Base-by-base conservation (phyloP, 106 monocot genomes). In the Apostasia shenzhenica region DNA sequence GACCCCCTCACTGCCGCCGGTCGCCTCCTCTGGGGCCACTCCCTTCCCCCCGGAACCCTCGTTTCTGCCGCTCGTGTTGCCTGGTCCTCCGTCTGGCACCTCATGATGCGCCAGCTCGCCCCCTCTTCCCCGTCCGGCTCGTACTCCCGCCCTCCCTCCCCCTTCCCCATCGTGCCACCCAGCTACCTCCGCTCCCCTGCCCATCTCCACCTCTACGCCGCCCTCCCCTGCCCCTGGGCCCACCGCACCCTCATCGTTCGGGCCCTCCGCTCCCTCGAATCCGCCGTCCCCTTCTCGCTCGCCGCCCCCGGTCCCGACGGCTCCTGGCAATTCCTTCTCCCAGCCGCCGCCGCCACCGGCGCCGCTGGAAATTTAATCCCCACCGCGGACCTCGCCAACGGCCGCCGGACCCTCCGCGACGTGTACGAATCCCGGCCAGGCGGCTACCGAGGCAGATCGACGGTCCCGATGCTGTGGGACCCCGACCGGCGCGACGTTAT, bases 91-190 rank as follows among this genome's bases (percentile, higher is more conserved):
- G 67, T 82, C 38, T 97, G 95, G 95, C 86, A 81, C n/a, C 81
- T 97, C 77, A 82, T 97, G 82, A 97, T 97, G 95, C 86, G 89
- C 67, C 95, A 97, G 81, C 92, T 97, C 66, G 95, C 92, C 54
- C 95, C 95, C 45, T 83, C 90, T 61, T 54, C 69, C 52, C 61
- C 88, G 56, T 45, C 85, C 43, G 88, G 88, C 66, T 76, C 84
- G 72, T 97, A 92, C 79, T 81, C 89, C 63, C 91, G 95, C 26
- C 89, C 91, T 39, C 0, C 86, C 45, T 55, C 77, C 64, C 67
- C 76, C 65, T 97, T 97, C 65, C 86, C 84, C 84, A 57, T 81
- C 67, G 70, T 80, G 43, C 54, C 55, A 59, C 14, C 56, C 71
- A 47, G 57, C 73, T 40, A 48, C 70, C 59, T 60, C 66, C 49